Conservation (phyloP, 768 basidiomycete genomes). For the Mycena olivaceomarginata region DNA sequence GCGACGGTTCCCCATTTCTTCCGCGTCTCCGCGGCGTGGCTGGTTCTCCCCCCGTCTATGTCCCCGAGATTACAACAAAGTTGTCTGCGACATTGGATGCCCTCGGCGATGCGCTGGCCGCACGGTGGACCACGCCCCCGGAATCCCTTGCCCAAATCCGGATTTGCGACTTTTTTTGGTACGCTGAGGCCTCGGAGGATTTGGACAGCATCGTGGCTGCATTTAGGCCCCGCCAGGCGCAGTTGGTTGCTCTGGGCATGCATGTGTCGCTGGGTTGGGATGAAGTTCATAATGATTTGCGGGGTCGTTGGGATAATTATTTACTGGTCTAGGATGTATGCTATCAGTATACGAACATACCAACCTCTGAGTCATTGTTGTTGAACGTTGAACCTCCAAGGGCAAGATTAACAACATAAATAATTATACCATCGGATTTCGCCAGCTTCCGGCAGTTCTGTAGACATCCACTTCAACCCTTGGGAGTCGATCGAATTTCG, state of each 20-base stretch:
- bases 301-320: too few relatives aligned
- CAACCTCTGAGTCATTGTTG: too few relatives aligned
- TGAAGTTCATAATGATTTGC: too few relatives aligned
- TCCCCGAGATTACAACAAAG: neutral
- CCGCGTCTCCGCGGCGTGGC: neutral
- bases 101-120: neutral
- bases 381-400: too few relatives aligned
- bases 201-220: neutral
- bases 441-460: too few relatives aligned
- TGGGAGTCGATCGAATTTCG: too few relatives aligned
- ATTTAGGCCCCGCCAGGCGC: neutral
- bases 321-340: too few relatives aligned
- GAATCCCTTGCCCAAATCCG: neutral
- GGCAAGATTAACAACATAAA: too few relatives aligned
- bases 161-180: neutral
- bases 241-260: neutral
- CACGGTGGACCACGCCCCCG: slow-evolving; percentile 10
- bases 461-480: too few relatives aligned
- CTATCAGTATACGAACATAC: too few relatives aligned
- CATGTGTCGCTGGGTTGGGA: neutral
- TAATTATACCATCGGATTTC: too few relatives aligned
- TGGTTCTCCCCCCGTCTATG: neutral
- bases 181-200: neutral
- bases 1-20: neutral
- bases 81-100: slow-evolving; percentile 6